phyloP scores from a whole-genome alignment of 306 rosid species.

The Quercus bicolor region DNA sequence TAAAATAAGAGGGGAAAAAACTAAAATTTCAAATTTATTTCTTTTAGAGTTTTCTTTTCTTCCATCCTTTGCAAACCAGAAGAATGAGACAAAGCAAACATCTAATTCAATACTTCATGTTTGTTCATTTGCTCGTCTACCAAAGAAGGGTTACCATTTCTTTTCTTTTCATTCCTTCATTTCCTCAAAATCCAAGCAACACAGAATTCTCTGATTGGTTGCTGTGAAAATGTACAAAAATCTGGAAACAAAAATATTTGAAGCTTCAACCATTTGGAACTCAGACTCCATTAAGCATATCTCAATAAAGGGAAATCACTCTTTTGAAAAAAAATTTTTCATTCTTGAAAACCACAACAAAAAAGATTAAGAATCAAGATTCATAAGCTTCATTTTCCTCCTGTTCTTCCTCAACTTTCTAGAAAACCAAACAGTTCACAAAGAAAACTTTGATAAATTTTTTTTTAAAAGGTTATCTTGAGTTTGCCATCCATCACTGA shows the following conservation, averaged over 20 bases:
- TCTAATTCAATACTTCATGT: not conserved
- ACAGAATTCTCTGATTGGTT: constrained; percentile 3
- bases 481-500: not conserved
- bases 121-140: not conserved
- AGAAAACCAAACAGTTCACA: not conserved
- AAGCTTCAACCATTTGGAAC: not conserved
- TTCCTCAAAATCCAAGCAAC: not conserved
- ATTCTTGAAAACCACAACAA: not conserved
- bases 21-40: not conserved
- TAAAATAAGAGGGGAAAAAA: not conserved
- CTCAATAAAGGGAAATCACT: not conserved
- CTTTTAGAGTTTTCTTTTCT: not conserved
- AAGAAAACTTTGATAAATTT: not conserved
- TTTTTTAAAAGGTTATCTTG: not conserved
- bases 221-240: constrained; percentile 10
- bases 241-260: not conserved
- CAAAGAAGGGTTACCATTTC: no score
- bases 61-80: not conserved
- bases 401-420: not conserved
- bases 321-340: not conserved
- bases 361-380: not conserved
- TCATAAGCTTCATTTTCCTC: not conserved
- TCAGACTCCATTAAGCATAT: not conserved
- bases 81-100: not conserved
- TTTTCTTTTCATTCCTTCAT: not conserved